Evolutionary conservation across 73 alveolate genomes (phyloP), one percentile per base, ranked within the genome.

Genomic region (Stentor roeselii): DNA sequence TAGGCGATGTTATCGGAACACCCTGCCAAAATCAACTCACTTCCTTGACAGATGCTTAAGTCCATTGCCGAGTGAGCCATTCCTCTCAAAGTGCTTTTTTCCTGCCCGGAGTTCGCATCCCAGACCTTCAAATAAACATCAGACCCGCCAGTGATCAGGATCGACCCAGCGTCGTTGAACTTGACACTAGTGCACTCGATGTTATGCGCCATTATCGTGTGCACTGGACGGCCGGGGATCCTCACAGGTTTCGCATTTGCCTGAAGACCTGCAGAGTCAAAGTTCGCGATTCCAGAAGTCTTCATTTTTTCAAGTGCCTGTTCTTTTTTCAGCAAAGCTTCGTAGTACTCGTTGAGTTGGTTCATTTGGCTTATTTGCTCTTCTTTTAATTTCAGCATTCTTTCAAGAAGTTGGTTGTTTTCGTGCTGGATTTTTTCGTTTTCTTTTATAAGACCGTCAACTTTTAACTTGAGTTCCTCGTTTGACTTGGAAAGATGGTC

Each of bases 1-100:
- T 92, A 86, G 11, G 95, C 93, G 38, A 88, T 87, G 75, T 94
- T 93, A 78, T 95, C 99, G 35, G 90, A 60, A 11, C 96, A 89
- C n/a, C 96, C 91, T n/a, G 95, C 96, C 38, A 91, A 91, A 76
- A 95, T 39, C 59, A 50, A 78, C 67, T 87, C 91, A 59, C 86
- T 89, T 34, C 89, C 95, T 58, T 80, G 88, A 36, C 90, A 83
- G 60, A 78, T 75, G 2, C 76, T 21, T 0, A 87, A 41, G 38
- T 61, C 89, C 4, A 88, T 37, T 38, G 86, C 83, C n/a, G 93
- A 83, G 74, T 78, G 85, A n/a, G 60, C 59, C 74, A 87, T 60
- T 3, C 88, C 90, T 77, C 83, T 67, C 34, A 90, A 60, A 3
- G 88, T 32, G 37, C 39, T 78, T 3, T 30, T 39, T 74, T 87